phyloP scores from a whole-genome alignment of 176 grass and related monocot genomes.

The Eragrostis curvula region DNA sequence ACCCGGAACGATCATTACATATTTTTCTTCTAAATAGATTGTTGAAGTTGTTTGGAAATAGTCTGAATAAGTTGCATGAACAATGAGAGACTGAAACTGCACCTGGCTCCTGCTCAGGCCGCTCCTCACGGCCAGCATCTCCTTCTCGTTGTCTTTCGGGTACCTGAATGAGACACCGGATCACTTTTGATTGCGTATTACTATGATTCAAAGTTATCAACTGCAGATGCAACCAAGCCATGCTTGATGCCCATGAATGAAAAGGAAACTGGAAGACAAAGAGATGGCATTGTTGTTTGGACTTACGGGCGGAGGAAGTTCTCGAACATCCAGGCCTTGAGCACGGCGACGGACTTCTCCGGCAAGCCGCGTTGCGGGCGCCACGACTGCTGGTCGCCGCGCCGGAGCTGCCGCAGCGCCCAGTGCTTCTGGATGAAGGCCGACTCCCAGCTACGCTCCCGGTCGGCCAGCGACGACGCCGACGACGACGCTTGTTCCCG shows the following conservation, averaged over 20 bases:
- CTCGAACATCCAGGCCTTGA: conserved; percentile 91
- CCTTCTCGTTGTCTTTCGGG: conserved; percentile 91
- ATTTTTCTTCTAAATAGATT: neutral
- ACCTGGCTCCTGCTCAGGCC: conserved; percentile 92
- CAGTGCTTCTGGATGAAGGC: conserved; percentile 94
- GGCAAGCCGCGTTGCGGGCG: conserved; percentile 81
- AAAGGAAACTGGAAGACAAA: neutral
- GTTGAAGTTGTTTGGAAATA: neutral
- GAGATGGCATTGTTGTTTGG: neutral
- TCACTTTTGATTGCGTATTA: neutral
- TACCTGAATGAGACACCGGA: conserved; percentile 64
- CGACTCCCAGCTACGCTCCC: conserved; percentile 75
- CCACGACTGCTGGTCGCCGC: conserved; percentile 74
- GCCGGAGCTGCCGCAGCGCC: conserved; percentile 71
- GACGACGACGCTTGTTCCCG: neutral
- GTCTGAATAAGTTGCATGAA: neutral
- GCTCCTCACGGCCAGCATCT: conserved; percentile 81
- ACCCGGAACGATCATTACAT: neutral
- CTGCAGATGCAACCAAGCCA: neutral
- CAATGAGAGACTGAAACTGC: conserved; percentile 3
- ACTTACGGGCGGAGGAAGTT: conserved; percentile 93
- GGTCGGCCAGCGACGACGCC: conserved; percentile 41
- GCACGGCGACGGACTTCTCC: conserved; percentile 86
- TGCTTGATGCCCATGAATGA: neutral
- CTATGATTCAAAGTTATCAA: neutral